Evolutionary conservation across 2,329 filamentous ascomycete genomes (phyloP), one percentile per base, ranked within the genome.

Genomic region (Penicillium brasilianum): DNA sequence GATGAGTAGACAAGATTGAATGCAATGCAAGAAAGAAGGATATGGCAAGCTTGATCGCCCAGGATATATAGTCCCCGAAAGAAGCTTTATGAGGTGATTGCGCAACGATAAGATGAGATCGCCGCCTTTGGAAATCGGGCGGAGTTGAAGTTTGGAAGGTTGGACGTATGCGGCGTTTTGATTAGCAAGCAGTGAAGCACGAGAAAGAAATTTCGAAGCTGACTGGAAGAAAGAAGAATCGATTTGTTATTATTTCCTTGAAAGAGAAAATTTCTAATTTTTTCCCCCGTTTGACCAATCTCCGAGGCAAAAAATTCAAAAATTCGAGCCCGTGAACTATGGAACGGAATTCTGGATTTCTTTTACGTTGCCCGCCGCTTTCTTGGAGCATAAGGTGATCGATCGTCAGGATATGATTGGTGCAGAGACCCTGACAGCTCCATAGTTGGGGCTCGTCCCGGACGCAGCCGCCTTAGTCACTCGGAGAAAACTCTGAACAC

Each of bases 311-410:
- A 58, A 48, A 59, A 62, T 49, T 65, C 54, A 55, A 63, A 64
- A 63, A 58, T 43, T 46, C 57, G 57, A 36, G 41, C 14, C 16
- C 49, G 30, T 57, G 46, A 59, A 60, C 48, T 57, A 49, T 60
- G 57, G 55, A 44, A 22, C 52, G 53, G 53, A 25, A 34, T 60
- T 55, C 52, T 46, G 49, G 43, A 59, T 71, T 72, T 71, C 63
- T 69, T 67, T 74, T 73, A 74, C 70, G 68, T 72, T 68, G 66
- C 51, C 58, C 55, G 57, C 59, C 55, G 61, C 55, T 39, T 51
- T 66, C 46, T 58, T 60, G 62, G 51, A 61, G 63, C 60, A 62
- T 61, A 66, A 57, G 63, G 55, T 55, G 64, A 68, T 65, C 46
- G 59, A 62, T 66, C 62, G 58, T 44, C 32, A 44, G 25, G 43